Base-by-base conservation (phyloP, 2,329 filamentous ascomycete species). In the Ramichloridium luteum region DNA sequence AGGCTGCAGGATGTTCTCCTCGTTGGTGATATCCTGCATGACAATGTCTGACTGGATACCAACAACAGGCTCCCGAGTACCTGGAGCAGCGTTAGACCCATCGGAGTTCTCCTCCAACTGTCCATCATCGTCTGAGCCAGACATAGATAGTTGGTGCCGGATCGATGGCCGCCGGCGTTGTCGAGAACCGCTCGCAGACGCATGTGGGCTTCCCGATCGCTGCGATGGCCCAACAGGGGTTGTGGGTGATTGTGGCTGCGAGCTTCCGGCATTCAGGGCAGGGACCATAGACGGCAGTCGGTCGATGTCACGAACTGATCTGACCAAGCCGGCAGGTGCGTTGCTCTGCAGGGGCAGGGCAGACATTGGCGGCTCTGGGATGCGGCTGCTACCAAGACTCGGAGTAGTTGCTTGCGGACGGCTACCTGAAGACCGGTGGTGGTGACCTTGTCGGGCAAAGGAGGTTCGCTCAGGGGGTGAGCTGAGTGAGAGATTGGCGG, bases 211-310 rank as follows among this genome's bases (percentile, higher is more conserved):
- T 16, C 48, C 51, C 48, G 60, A 40, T 34, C 59, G 78, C 30
- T 65, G 60, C 15, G 75, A 64, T 1, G 78, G 74, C 28, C 78
- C 78, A 27, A 80, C 68, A 10, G 85, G 85, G 1, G 85, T 93
- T 5, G 83, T 90, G 1, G 85, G 85, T 9, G 85, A 94, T 35
- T 86, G 81, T 6, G 90, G 90, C 53, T 93, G 86, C n/a, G 88
- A 94, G 25, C 72, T 70, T 32, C 80, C 77, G 8, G 70, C 66
- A 40, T 80, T 72, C 32, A 77, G 64, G 25, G 77, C 70, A 5
- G 79, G 72, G 27, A 78, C 66, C 77, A 90, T 92, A 31, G 80
- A 90, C 28, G 80, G 82, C 36, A 90, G 69, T 37, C 85, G 75
- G 53, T 96, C 84, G 27, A 74, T 67, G 52, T 92, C 82, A 44